Conservation (phyloP, 2,329 filamentous ascomycete species). For the Ophiostoma australiae region DNA sequence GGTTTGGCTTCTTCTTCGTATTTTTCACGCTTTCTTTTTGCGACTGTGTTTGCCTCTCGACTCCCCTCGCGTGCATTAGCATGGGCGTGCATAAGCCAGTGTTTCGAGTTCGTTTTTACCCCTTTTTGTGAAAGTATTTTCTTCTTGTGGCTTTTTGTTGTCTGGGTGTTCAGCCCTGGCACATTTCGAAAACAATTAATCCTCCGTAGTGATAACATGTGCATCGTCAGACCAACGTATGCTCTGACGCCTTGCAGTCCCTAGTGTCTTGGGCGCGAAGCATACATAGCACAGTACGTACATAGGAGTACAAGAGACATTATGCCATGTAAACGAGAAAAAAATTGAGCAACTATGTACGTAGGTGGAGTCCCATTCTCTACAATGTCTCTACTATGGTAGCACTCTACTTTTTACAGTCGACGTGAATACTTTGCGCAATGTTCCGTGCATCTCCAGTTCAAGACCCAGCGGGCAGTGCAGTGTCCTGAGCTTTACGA, state of each 20-base stretch:
- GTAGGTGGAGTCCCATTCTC: background rate
- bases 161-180: background rate
- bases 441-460: background rate
- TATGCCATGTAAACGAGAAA: background rate
- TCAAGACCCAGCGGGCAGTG: background rate
- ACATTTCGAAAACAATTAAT: background rate
- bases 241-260: background rate
- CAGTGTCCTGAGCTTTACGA: background rate
- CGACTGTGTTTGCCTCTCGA: background rate
- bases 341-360: background rate
- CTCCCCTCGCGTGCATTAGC: slow-evolving; percentile 11
- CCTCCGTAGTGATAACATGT: background rate
- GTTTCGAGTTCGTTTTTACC: background rate
- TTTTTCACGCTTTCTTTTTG: background rate
- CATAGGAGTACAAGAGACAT: background rate
- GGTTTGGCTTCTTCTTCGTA: background rate
- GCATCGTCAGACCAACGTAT: background rate
- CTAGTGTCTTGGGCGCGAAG: background rate
- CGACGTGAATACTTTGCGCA: background rate
- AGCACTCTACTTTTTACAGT: too few relatives aligned
- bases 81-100: slow-evolving; percentile 5
- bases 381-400: background rate
- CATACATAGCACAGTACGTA: background rate
- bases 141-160: background rate
- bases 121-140: background rate